Conservation (phyloP, 345 rosid genomes). For the Populus simonii region DNA sequence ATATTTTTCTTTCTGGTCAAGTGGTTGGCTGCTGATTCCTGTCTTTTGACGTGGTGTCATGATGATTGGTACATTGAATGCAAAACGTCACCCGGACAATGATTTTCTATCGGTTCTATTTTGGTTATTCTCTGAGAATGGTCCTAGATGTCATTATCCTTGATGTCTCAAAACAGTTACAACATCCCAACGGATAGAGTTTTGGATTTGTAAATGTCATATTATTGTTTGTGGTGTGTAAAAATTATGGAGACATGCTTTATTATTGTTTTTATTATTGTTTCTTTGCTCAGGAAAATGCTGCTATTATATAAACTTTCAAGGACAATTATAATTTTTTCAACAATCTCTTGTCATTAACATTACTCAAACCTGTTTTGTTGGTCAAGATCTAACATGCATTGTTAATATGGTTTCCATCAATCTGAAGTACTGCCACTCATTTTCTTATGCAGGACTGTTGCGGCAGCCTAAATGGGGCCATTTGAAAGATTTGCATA, state of each 20-base stretch:
- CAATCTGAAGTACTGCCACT: neutral
- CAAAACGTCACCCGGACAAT: neutral
- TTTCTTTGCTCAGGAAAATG: neutral
- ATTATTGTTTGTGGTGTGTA: neutral
- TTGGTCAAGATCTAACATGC: neutral
- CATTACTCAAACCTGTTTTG: neutral
- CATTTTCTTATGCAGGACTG: constrained; percentile 51
- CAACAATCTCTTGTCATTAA: neutral
- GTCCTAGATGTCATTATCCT: constrained; percentile 1
- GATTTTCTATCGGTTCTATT: neutral
- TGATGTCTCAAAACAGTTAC: constrained; percentile 6
- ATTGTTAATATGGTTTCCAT: constrained; percentile 8
- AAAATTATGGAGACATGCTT: neutral
- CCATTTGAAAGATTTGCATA: constrained; percentile 93
- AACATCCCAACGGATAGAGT: constrained; percentile 6
- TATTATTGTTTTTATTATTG: neutral
- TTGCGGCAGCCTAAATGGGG: constrained; percentile 98
- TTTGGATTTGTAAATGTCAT: constrained; percentile 6
- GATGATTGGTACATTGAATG: constrained; percentile 1
- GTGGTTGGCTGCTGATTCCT: neutral
- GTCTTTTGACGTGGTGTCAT: neutral
- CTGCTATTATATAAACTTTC: neutral
- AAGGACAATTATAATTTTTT: neutral
- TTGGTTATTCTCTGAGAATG: neutral
- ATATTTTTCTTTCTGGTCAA: neutral